These are phyloP conservation scores for Apophysomyces ossiformis DNA, from an alignment of 371 early-diverging fungal genomes.

Conservation along the genomic window DNA sequence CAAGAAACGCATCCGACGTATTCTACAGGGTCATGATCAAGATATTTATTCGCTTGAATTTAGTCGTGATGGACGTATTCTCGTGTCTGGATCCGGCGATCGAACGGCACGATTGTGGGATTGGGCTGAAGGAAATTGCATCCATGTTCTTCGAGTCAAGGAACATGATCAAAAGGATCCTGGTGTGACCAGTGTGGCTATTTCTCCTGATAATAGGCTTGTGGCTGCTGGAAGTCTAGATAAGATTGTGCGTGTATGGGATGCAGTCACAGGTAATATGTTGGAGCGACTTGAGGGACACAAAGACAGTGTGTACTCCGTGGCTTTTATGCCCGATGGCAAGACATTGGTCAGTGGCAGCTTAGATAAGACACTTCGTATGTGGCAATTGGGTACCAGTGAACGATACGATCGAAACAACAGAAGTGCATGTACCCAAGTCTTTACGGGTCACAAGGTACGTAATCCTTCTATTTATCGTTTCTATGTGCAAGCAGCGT, in stretches of 20 bases:
- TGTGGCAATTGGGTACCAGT: constrained; percentile 79
- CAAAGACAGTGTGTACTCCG: constrained; percentile 93
- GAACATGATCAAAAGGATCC: constrained; percentile 81
- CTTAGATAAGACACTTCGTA: constrained; percentile 88
- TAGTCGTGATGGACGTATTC: constrained; percentile 83
- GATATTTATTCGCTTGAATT: constrained; percentile 96
- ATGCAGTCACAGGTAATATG: constrained; percentile 72
- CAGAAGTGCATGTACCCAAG: constrained; percentile 48
- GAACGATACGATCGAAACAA: constrained; percentile 27
- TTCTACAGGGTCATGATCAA: constrained; percentile 87
- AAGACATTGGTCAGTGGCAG: constrained; percentile 88
- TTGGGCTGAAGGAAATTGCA: constrained; percentile 70
- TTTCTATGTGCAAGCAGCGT: neutral
- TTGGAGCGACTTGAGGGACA: constrained; percentile 91
- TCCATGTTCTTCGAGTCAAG: constrained; percentile 73
- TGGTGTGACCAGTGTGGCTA: constrained; percentile 91
- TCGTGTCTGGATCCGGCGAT: constrained; percentile 94
- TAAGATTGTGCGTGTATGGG: constrained; percentile 90
- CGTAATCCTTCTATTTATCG: neutral
- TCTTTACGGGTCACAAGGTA: constrained; percentile 26
- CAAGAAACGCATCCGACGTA: constrained; percentile 62
- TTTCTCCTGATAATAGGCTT: constrained; percentile 73
- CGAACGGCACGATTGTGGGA: constrained; percentile 87
- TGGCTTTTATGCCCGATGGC: constrained; percentile 94
- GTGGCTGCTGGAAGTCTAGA: constrained; percentile 88